These are phyloP conservation scores for Dendrobium nobile DNA, from an alignment of 106 monocot genomes.

Conservation along the genomic window DNA sequence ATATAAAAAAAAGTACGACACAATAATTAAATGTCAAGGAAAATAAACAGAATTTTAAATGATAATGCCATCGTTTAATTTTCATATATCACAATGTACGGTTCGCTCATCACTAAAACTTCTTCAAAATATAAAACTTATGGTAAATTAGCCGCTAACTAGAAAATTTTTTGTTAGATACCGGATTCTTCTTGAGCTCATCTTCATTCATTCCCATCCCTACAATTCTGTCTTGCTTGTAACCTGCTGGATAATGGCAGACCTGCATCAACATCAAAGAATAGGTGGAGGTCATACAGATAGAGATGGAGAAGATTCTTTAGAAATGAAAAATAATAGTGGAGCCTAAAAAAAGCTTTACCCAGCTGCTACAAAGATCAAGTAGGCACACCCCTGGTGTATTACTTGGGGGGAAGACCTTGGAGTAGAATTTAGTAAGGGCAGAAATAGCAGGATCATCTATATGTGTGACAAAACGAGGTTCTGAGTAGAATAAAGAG, in stretches of 20 bases:
- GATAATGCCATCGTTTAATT: too few species aligned
- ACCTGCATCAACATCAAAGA: conserved; percentile 31
- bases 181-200: conserved; percentile 77
- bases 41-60: too few species aligned
- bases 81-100: too few species aligned
- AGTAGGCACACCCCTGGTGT: conserved; percentile 68
- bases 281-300: background rate
- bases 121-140: background rate
- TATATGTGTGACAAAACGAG: conserved; percentile 92
- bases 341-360: conserved; percentile 21
- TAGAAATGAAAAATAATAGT: background rate
- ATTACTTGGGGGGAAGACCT: conserved; percentile 72
- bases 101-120: background rate
- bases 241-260: conserved; percentile 80
- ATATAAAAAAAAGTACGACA: background rate
- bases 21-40: background rate
- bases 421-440: conserved; percentile 73
- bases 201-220: conserved; percentile 97
- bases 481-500: conserved; percentile 67
- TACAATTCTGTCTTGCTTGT: conserved; percentile 80
- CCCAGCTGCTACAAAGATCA: conserved; percentile 94
- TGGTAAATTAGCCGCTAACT: background rate
- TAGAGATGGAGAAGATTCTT: background rate
- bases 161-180: conserved; percentile 10
- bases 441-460: conserved; percentile 80